phyloP scores from a whole-genome alignment of 345 rosid species.

The Trapa incisa region DNA sequence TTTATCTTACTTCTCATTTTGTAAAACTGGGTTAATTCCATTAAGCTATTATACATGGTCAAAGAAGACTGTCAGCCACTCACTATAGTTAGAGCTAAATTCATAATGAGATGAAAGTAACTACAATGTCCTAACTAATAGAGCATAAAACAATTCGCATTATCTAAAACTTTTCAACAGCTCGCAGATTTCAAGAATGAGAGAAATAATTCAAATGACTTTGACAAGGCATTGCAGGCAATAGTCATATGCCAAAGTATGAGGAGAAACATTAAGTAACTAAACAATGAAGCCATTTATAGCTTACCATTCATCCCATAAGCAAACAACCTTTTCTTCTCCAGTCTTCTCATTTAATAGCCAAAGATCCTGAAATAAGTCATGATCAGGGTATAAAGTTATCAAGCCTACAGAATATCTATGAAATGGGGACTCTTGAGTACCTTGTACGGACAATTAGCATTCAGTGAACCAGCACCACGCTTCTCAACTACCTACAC shows the following conservation, averaged over 20 bases:
- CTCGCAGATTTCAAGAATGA: background rate
- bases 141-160: background rate
- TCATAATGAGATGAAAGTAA: background rate
- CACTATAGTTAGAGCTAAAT: background rate
- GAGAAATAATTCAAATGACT: background rate
- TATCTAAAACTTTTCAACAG: background rate
- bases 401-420: conserved; percentile 4
- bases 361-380: conserved; percentile 65
- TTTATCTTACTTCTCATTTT: background rate
- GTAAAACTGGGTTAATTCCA: background rate
- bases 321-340: conserved; percentile 58
- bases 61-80: background rate
- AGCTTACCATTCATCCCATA: conserved; percentile 78
- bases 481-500: conserved; percentile 67
- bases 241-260: background rate
- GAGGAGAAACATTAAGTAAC: background rate
- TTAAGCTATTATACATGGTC: background rate
- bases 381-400: background rate
- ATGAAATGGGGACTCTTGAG: conserved; percentile 7
- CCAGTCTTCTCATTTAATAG: conserved; percentile 77
- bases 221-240: background rate
- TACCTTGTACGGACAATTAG: conserved; percentile 57
- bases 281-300: background rate
- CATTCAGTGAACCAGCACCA: conserved; percentile 24
- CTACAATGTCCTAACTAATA: background rate